Conservation (phyloP, 2,329 filamentous ascomycete genomes). For the Boeremia exigua region DNA sequence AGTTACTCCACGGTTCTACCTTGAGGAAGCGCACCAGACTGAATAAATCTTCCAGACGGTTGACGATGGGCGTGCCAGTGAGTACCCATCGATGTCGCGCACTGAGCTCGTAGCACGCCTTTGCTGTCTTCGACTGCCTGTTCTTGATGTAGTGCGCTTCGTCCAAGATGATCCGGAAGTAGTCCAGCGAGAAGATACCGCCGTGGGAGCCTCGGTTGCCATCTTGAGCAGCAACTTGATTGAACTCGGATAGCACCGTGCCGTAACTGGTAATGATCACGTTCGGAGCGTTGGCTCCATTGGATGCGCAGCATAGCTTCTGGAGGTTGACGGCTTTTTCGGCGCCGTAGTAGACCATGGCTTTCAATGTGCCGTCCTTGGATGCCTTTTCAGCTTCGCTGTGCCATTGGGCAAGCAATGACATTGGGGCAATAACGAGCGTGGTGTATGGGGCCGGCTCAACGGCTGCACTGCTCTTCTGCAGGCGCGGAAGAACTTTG, state of each 20-base stretch:
- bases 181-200: slow-evolving; percentile 87
- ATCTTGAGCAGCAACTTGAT: slow-evolving; percentile 70
- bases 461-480: slow-evolving; percentile 62
- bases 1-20: slow-evolving; percentile 98
- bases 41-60: slow-evolving; percentile 92
- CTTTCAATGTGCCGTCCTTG: slow-evolving; percentile 78
- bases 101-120: slow-evolving; percentile 88
- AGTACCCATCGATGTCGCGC: slow-evolving; percentile 90
- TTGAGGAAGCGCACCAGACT: slow-evolving; percentile 89
- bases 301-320: slow-evolving; percentile 76
- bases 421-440: slow-evolving; percentile 95
- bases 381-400: slow-evolving; percentile 94
- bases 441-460: slow-evolving; percentile 84
- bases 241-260: slow-evolving; percentile 87
- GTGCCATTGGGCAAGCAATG: slow-evolving; percentile 94
- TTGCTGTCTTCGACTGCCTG: slow-evolving; percentile 85
- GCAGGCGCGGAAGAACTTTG: slow-evolving; percentile 68
- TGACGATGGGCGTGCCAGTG: slow-evolving; percentile 96
- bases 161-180: slow-evolving; percentile 93
- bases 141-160: slow-evolving; percentile 95
- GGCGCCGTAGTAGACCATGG: slow-evolving; percentile 87
- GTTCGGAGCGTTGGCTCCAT: slow-evolving; percentile 78
- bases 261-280: slow-evolving; percentile 96
- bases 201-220: slow-evolving; percentile 68
- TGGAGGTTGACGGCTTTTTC: slow-evolving; percentile 84